Percentiles rank a stretch among this genome's conserved stretches.
phyloP scores from a whole-genome alignment of 495 filamentous ascomycete species.

The Hyaloscypha hepaticicola region DNA sequence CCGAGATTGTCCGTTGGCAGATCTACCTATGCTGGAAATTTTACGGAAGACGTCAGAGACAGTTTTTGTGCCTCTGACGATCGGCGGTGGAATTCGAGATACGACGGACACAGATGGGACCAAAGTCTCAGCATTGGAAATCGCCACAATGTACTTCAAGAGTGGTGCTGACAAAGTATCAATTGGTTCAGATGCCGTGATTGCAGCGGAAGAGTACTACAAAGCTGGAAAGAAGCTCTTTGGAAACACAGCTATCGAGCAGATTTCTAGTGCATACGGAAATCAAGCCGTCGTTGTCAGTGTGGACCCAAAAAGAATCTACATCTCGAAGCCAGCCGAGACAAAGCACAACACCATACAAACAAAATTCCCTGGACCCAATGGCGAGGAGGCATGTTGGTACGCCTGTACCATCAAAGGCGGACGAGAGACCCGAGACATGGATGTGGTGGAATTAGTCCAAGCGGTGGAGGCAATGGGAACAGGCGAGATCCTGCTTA shows the following conservation, averaged over 20 bases:
- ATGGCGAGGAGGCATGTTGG: slow-evolving; percentile 86
- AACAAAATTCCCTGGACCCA: slow-evolving; percentile 66
- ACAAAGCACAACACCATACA: slow-evolving; percentile 77
- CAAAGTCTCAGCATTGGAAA: slow-evolving; percentile 78
- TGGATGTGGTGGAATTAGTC: slow-evolving; percentile 86
- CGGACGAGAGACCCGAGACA: slow-evolving; percentile 83
- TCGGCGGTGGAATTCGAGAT: slow-evolving; percentile 93
- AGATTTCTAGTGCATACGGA: slow-evolving; percentile 89
- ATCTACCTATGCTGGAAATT: slow-evolving; percentile 95
- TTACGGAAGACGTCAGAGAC: slow-evolving; percentile 81
- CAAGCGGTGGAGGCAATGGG: slow-evolving; percentile 95
- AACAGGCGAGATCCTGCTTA: slow-evolving; percentile 88
- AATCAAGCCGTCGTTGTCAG: slow-evolving; percentile 97
- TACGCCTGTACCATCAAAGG: slow-evolving; percentile 98
- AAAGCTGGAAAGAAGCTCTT: slow-evolving; percentile 60
- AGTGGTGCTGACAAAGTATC: slow-evolving; percentile 98
- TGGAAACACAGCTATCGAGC: slow-evolving; percentile 88
- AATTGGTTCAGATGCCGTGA: slow-evolving; percentile 92
- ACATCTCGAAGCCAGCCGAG: slow-evolving; percentile 67
- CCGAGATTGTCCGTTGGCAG: slow-evolving; percentile 86
- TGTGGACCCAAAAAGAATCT: slow-evolving; percentile 89
- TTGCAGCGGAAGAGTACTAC: slow-evolving; percentile 88
- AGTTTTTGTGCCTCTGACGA: slow-evolving; percentile 95
- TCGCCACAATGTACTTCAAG: slow-evolving; percentile 97
- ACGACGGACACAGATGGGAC: slow-evolving; percentile 88